phyloP scores from a whole-genome alignment of 208 protist genomes.

The Borovskyia barvae region DNA sequence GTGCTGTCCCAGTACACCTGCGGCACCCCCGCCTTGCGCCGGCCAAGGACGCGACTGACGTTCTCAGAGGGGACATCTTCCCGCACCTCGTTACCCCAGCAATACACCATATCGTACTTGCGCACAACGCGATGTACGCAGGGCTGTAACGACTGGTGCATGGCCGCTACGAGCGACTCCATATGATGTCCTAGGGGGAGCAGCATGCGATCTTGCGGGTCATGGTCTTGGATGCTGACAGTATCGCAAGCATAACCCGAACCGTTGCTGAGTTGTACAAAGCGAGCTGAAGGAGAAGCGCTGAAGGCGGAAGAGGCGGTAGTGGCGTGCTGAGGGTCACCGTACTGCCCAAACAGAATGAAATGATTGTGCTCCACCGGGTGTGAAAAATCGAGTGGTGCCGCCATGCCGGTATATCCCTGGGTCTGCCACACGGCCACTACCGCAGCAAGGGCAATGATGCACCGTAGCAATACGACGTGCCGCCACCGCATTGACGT shows the following conservation, averaged over 20 bases:
- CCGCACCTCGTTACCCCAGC: conserved; percentile 16
- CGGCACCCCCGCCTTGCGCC: not conserved
- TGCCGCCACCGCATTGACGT: too few species aligned
- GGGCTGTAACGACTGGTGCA: not conserved
- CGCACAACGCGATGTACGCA: conserved; percentile 4
- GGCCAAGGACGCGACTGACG: not conserved
- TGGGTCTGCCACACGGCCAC: too few species aligned
- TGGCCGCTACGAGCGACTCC: conserved; percentile 1
- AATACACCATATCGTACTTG: conserved; percentile 2
- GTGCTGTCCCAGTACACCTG: conserved; percentile 1
- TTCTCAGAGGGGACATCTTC: not conserved
- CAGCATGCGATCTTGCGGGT: not conserved
- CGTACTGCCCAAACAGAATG: conserved; percentile 8
- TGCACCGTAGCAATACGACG: not conserved
- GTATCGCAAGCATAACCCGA: conserved; percentile 23
- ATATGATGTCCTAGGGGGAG: not conserved
- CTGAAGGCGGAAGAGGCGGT: not conserved
- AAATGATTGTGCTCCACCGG: conserved; percentile 13
- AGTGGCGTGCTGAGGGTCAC: not conserved
- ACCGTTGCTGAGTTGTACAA: conserved; percentile 30
- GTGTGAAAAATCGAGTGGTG: conserved; percentile 4
- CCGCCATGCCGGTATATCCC: not conserved
- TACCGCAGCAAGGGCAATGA: not conserved
- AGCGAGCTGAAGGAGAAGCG: not conserved
- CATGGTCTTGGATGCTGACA: not conserved